phyloP scores from a whole-genome alignment of 176 grass and related monocot genomes.

The Secale cereale region DNA sequence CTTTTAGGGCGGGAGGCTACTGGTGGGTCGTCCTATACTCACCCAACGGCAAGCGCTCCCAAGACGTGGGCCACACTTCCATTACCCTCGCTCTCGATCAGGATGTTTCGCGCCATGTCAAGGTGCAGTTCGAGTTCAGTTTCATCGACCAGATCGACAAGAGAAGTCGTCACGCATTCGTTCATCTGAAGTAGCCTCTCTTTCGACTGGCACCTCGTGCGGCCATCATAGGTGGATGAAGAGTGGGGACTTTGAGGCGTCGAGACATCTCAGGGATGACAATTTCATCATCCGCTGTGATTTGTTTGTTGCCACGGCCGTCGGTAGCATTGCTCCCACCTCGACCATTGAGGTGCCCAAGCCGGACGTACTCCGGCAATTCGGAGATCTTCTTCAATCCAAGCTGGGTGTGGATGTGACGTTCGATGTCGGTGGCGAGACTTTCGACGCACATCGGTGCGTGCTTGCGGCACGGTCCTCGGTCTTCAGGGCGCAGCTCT shows the following conservation, averaged over 20 bases:
- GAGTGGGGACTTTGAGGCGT: neutral
- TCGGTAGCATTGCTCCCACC: neutral
- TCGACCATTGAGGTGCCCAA: neutral
- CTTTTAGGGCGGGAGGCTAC: neutral
- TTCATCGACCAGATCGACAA: neutral
- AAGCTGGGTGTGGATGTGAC: conserved; percentile 10
- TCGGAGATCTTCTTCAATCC: neutral
- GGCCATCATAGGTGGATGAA: neutral
- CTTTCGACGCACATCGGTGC: neutral
- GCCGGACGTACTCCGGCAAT: neutral
- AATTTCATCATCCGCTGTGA: neutral
- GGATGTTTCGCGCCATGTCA: neutral
- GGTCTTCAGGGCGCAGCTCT: conserved; percentile 6
- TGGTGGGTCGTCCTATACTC: neutral
- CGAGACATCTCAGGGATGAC: neutral
- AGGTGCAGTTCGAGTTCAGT: neutral
- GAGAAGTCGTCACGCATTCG: neutral
- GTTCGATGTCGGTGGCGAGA: conserved; percentile 12
- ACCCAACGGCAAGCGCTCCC: neutral
- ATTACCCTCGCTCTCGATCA: neutral
- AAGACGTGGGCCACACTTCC: neutral
- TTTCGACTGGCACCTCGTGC: neutral
- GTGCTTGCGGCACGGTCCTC: neutral
- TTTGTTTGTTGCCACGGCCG: neutral
- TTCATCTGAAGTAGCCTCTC: neutral